Base-by-base conservation (phyloP, 495 filamentous ascomycete species). In the Chlorociboria aeruginascens region DNA sequence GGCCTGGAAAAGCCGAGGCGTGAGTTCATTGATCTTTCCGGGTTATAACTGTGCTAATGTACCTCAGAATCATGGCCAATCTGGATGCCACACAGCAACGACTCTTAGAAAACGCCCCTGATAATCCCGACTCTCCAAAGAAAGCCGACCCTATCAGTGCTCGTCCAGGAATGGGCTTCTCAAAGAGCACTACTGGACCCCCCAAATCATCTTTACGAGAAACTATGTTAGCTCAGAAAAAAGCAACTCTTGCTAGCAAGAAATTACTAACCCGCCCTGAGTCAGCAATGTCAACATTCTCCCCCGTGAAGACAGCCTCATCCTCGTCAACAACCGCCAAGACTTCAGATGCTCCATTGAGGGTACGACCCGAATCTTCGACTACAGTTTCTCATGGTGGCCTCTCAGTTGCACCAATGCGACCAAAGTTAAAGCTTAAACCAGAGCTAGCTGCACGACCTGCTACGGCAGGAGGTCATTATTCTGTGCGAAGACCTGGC, bases 211-310 rank as follows among this genome's bases (percentile, higher is more conserved):
- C 71, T 39, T 40, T 78, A 13, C 67, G 70, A 49, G 89, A 95
- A 49, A 76, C 84, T 7, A 89, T 95, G 66, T 70, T 89, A 46
- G 87, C 86, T 6, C 82, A 88, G 51, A 89, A 88, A 66, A 85
- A 77, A 59, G 77, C 76, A 28, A 74, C 76, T 34, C 64, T 76
- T 43, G 71, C 73, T 46, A 64, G 72, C 25, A 82, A 72, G 60
- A 73, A 71, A 35, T 56, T 83, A 13, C 81, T 79, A 14, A 68
- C 81, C 35, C 77, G 86, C 12, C 83, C 86, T 4, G 82, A 74
- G 45, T 90, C 87, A 29, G 85, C 84, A 42, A 84, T 83, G 73
- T 69, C 81, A 14, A 68, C 70, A 36, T 73, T 82, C 39, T 76
- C 81, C 10, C 77, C 81, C 17, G 67, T 66, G 43, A 66, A 73